Conservation (phyloP, 495 filamentous ascomycete genomes). For the Cudoniella acicularis region DNA sequence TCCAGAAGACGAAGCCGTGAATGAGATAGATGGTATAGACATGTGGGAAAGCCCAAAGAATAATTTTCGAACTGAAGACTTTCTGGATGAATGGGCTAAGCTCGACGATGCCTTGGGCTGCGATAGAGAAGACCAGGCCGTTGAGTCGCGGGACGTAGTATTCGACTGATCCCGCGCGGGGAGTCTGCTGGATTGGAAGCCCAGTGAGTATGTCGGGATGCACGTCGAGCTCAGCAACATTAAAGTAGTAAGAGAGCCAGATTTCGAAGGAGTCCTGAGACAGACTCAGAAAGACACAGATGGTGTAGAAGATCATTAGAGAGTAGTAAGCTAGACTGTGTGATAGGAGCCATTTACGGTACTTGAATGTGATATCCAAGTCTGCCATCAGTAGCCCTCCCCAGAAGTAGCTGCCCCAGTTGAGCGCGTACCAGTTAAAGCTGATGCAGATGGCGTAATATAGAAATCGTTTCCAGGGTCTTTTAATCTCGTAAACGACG, state of each 20-base stretch:
- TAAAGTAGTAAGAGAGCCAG: slow-evolving; percentile 28
- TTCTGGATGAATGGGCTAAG: slow-evolving; percentile 31
- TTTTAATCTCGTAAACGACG: slow-evolving; percentile 39
- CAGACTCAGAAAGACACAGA: slow-evolving; percentile 9
- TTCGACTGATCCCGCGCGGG: slow-evolving; percentile 27
- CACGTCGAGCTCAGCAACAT: slow-evolving; percentile 31
- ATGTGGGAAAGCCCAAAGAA: slow-evolving; percentile 39
- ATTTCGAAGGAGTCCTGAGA: slow-evolving; percentile 33
- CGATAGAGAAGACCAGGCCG: slow-evolving; percentile 32
- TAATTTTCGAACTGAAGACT: slow-evolving; percentile 27
- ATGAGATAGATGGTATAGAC: slow-evolving; percentile 43
- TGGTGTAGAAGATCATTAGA: slow-evolving; percentile 19
- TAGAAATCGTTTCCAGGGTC: slow-evolving; percentile 39
- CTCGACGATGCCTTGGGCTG: slow-evolving; percentile 36
- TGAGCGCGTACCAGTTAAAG: slow-evolving; percentile 38
- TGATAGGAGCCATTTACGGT: slow-evolving; percentile 29
- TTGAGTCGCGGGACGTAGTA: slow-evolving; percentile 40
- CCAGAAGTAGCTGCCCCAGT: slow-evolving; percentile 39
- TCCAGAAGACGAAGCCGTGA: slow-evolving; percentile 40
- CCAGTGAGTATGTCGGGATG: slow-evolving; percentile 35
- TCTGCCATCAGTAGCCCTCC: slow-evolving; percentile 36
- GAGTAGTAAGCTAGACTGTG: slow-evolving; percentile 29
- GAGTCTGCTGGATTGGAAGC: slow-evolving; percentile 25
- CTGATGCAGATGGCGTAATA: slow-evolving; percentile 36
- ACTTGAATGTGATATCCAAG: slow-evolving; percentile 39